Evolutionary conservation across 371 early-diverging fungal genomes (phyloP), one percentile per base, ranked within the genome.

Genomic region (Apophysomyces sp.): DNA sequence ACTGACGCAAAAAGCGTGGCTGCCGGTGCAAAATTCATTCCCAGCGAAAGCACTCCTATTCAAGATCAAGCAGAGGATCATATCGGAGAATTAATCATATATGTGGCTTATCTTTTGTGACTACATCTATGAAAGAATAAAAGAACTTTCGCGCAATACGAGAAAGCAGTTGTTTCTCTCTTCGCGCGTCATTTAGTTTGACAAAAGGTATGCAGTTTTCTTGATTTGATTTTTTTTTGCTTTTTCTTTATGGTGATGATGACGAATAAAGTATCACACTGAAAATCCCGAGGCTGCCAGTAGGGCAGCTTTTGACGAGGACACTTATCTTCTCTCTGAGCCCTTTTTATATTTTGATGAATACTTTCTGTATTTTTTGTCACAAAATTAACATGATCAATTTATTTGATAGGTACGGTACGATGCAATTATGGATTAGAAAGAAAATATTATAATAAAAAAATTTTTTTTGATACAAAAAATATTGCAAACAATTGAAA

Each of bases 291-390:
- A 44, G 24, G 21, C 49, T 44, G 49, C 49, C 21, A 44, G 9
- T 21, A 16, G 49, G 49, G 49, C 49, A 44, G 49, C 21, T 21
- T 7, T 44, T 44, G 49, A 44, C 49, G 49, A 44, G 49, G n/a
- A 44, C 49, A n/a, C 49, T 44, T 44, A 44, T 44, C 49, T 44
- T 44, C 49, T 44, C 49, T 44, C 49, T 44, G 49, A 44, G 49
- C 49, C 49, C 49, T 44, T 18, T 44, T 37, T 11, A 37, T 44
- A 44, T 21, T 21, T 44, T 21, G 18, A 16, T 18, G 21, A 44
- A 0, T 44, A 3, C 21, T 8, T 4, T 9, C 4, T 44, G 21
- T 44, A 16, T 4, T 21, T 18, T 9, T 18, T 4, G 11, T 18
- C 16, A 44, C n/a, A 21, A 21, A 0, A 9, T 21, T 44, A 44